Base-by-base conservation (phyloP, 139 green algal genomes). In the Limnomonas spitsbergensis region DNA sequence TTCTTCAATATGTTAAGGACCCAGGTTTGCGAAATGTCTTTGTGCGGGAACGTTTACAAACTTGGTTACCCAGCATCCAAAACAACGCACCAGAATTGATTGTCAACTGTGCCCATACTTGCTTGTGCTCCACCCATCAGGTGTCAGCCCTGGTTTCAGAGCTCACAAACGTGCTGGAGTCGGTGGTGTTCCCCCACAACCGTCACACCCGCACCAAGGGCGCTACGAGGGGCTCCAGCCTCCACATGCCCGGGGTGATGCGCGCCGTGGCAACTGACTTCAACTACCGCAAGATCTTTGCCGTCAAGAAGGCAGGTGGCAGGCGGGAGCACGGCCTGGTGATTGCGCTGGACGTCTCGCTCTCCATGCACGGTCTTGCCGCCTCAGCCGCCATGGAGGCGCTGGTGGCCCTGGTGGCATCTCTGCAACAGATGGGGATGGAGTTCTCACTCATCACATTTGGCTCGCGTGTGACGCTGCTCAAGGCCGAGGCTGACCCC, bases 191-290 rank as follows among this genome's bases (percentile, higher is more conserved):
- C 66, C 83, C 80, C 27, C 56, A 74, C 53, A 88, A 88, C 73
- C 72, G 77, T 24, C 69, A 75, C 53, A 88, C 72, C 24, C 76
- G 83, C 47, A 75, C 70, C 4, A 66, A 76, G 27, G 76, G 73
- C 7, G 79, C 76, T 7, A 34, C 47, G 24, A 61, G 53, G 32
- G 83, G 83, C 42, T 20, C 80, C 26, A 84, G 34, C 71, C 52
- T 88, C 31, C 73, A 85, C 66, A 73, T 88, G n/a, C 76, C 35
- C 40, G 83, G 83, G n/a, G 56, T 88, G 9, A 83, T 88, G 36
- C 83, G 82, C 40, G 69, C 80, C 31, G 67, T 76, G 29, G 75
- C 53, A n/a, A 88, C 74, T 31, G 68, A 85, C 72, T 81, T 69
- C 6, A 88, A 75, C 56, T 54, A 80, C 66, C 78, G 78, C 29